A percentile compares a stretch with the other conserved stretches of the same genome.
Evolutionary conservation across 148 eudicot species (phyloP).

Genomic region (Hydrangea macrophylla): DNA sequence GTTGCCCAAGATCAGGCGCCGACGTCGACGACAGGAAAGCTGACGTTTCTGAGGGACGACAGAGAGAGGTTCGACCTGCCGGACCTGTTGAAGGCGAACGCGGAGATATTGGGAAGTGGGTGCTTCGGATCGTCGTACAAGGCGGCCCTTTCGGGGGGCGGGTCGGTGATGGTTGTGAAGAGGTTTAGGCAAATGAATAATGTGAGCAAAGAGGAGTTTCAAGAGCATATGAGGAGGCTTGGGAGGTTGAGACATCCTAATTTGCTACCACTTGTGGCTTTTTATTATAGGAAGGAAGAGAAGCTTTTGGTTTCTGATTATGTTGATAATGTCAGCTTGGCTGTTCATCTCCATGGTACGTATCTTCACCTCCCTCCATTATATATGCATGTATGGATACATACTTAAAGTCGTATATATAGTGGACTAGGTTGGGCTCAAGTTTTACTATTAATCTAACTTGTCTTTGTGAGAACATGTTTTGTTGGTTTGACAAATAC

Average conservation of each 20-base stretch:
- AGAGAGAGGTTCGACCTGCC: conserved; percentile 52
- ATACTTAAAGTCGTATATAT: too few relatives aligned
- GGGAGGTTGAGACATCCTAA: conserved; percentile 71
- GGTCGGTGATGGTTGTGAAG: conserved; percentile 61
- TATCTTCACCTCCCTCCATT: too few relatives aligned
- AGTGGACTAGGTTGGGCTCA: too few relatives aligned
- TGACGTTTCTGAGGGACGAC: conserved; percentile 55
- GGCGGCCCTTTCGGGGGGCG: conserved; percentile 44
- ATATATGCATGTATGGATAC: too few relatives aligned
- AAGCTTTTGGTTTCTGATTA: conserved; percentile 62
- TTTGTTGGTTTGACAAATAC: too few relatives aligned
- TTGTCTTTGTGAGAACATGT: too few relatives aligned
- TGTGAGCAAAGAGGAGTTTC: conserved; percentile 74
- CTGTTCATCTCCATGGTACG: conserved; percentile 72
- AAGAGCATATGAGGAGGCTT: conserved; percentile 74
- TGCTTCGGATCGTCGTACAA: conserved; percentile 75
- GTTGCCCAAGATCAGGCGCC: conserved; percentile 9
- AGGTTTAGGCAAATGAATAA: conserved; percentile 81
- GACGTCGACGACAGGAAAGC: conserved; percentile 20
- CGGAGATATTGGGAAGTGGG: conserved; percentile 78
- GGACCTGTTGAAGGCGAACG: conserved; percentile 66
- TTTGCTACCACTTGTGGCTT: conserved; percentile 65
- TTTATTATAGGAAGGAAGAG: conserved; percentile 76
- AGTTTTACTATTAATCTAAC: too few relatives aligned
- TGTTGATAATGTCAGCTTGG: conserved; percentile 60